A percentile compares a stretch with the other conserved stretches of the same genome.
Conservation (phyloP, 2,329 filamentous ascomycete species). For the Pseudocercospora eumusae region DNA sequence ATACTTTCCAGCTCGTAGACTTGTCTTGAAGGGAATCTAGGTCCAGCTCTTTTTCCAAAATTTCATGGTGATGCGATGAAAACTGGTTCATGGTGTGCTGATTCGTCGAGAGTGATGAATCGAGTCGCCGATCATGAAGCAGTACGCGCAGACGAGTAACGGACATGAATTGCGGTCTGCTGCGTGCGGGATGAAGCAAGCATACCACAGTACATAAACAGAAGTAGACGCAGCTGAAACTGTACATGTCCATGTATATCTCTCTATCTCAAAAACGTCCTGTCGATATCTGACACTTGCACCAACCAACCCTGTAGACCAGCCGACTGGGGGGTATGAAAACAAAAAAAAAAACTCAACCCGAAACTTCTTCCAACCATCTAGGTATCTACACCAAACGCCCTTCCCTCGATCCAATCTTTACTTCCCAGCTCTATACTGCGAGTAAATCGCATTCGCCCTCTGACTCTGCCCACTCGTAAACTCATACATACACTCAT, state of each 20-base stretch:
- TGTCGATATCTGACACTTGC: not conserved
- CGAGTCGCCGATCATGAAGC: not conserved
- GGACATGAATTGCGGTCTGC: too few relatives aligned
- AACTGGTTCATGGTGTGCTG: not conserved
- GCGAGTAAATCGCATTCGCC: conserved; percentile 25
- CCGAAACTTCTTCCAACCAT: not conserved
- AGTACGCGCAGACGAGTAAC: too few relatives aligned
- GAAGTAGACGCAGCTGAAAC: not conserved
- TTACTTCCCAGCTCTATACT: conserved; percentile 28
- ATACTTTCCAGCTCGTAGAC: not conserved
- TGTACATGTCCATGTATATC: not conserved
- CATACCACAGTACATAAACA: not conserved
- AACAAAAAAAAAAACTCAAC: too few relatives aligned
- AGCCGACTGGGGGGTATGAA: not conserved
- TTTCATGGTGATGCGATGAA: not conserved
- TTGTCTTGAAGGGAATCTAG: not conserved
- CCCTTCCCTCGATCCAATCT: conserved; percentile 4
- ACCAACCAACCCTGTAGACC: not conserved
- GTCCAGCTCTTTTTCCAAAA: not conserved
- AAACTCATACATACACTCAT: conserved; percentile 30
- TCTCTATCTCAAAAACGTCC: not conserved
- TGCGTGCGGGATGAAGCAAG: too few relatives aligned
- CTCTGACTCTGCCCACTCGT: conserved; percentile 27
- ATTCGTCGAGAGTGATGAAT: not conserved
- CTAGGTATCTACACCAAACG: conserved; percentile 9